Evolutionary conservation across 345 rosid species (phyloP).

Genomic region (Populus nigra): DNA sequence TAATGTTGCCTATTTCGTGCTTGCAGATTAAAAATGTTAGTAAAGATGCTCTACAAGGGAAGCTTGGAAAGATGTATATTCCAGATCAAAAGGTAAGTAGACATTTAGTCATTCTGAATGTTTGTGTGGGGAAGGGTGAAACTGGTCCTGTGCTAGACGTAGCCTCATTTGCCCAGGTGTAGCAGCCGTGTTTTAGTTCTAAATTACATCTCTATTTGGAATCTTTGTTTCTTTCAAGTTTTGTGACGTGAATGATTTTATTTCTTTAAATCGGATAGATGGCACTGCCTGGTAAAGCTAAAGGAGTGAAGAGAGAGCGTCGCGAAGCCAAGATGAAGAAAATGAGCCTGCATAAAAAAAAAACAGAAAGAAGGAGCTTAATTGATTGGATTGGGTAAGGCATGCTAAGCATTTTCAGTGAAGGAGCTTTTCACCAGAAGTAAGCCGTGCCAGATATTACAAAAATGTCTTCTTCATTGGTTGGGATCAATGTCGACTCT

Average conservation of each 20-base stretch:
- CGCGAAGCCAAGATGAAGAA: slow-evolving; percentile 66
- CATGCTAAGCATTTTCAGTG: not conserved
- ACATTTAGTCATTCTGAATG: not conserved
- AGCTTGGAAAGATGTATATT: slow-evolving; percentile 68
- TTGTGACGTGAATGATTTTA: not conserved
- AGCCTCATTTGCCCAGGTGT: not conserved
- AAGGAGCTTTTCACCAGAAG: no score
- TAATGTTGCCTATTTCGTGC: slow-evolving; percentile 10
- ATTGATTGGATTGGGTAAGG: no score
- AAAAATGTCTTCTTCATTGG: no score
- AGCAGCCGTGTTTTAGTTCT: not conserved
- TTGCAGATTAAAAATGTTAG: slow-evolving; percentile 71
- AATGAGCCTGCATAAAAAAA: slow-evolving; percentile 41
- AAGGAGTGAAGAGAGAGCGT: slow-evolving; percentile 93
- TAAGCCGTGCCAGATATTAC: no score
- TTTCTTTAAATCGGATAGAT: not conserved
- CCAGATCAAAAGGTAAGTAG: slow-evolving; percentile 87
- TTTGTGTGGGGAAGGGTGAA: not conserved
- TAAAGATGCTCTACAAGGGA: slow-evolving; percentile 60
- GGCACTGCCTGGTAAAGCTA: slow-evolving; percentile 25
- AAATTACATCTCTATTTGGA: not conserved
- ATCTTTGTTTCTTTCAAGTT: not conserved
- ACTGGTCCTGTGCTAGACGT: not conserved
- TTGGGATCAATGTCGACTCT: no score
- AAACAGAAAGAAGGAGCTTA: slow-evolving; percentile 48